phyloP scores from a whole-genome alignment of 2,329 filamentous ascomycete species.

The Waltergamsia citrina region DNA sequence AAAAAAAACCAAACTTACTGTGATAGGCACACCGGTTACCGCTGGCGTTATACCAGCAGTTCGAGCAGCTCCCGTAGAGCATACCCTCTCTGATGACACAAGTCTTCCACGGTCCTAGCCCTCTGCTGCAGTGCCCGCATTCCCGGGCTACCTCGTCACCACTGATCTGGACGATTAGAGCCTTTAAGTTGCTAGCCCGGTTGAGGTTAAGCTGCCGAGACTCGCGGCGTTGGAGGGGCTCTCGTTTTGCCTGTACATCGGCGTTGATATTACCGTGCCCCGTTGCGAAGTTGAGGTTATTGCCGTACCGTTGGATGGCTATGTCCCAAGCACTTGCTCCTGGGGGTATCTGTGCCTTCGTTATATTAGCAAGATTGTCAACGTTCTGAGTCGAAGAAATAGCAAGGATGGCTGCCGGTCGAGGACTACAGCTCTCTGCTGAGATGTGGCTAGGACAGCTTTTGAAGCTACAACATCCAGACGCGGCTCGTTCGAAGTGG shows the following conservation, averaged over 20 bases:
- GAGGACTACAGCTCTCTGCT: too few species aligned
- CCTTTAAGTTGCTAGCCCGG: slow-evolving; percentile 51
- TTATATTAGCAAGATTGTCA: too few species aligned
- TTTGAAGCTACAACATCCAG: too few species aligned
- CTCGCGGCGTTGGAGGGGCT: slow-evolving; percentile 39
- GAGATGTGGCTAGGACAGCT: too few species aligned
- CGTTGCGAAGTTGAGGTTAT: too few species aligned
- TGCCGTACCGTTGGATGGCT: too few species aligned
- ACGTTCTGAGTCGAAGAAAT: too few species aligned
- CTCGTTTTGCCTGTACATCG: slow-evolving; percentile 35
- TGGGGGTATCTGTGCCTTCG: too few species aligned
- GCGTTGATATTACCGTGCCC: too few species aligned
- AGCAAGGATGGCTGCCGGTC: too few species aligned
- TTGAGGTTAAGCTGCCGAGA: slow-evolving; percentile 41
- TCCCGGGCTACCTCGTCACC: slow-evolving; percentile 36
- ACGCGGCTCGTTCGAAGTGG: too few species aligned
- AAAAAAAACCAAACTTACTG: slow-evolving; percentile 35
- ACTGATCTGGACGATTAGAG: slow-evolving; percentile 46
- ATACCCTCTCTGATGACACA: slow-evolving; percentile 51
- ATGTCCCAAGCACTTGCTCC: too few species aligned
- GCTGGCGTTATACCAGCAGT: slow-evolving; percentile 56
- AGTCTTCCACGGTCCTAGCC: slow-evolving; percentile 47
- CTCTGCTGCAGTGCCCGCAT: slow-evolving; percentile 52
- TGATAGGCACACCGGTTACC: slow-evolving; percentile 51
- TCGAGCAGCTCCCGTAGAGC: slow-evolving; percentile 53